Evolutionary conservation across 176 grass and related monocot genomes (phyloP), one percentile per base, ranked within the genome.

Genomic region (Ampelocalamus luodianensis): DNA sequence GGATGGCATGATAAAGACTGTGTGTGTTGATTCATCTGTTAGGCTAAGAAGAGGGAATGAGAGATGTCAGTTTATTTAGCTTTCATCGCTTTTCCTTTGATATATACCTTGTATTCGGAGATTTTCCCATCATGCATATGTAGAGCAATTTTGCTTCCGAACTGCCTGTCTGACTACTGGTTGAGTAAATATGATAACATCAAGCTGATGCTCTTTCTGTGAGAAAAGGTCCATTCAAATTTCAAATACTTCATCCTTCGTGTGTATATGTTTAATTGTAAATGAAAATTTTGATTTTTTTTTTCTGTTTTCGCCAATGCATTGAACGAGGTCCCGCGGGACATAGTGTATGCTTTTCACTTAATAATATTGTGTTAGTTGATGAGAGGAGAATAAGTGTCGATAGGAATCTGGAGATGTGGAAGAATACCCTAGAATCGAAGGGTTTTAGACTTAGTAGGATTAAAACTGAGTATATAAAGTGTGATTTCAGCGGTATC

Each of bases 111-210:
- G 75, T 87, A 84, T 54, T 20, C 68, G 53, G 32, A 80, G 7
- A 87, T 79, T 67, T 68, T 37, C 8, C 49, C 20, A 5, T 72
- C 65, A 24, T 29, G 42, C 23, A 50, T 75, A 60, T 79, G 7
- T 12, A 80, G 80, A 65, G 15, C 45, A 71, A 64, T 91, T 80
- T 84, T 65, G 42, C 44, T 64, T 88, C 20, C 22, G 56, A 63
- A 50, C 45, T 71, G 63, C 55, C n/a, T 12, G 12, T 18, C 18
- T 38, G 49, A 16, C 2, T 8, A 46, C 32, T 55, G 32, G 74
- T 53, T 63, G 18, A 76, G 89, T 91, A 84, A 70, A 87, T 87
- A 80, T 55, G 76, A 34, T 69, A 69, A 18, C 13, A 75, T 70
- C 6, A 20, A 54, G 24, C 43, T 82, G 32, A 66, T 78, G 79